A percentile compares a stretch with the other conserved stretches of the same genome.
Conservation (phyloP, 768 basidiomycete species). For the Lactarius hengduanensis region DNA sequence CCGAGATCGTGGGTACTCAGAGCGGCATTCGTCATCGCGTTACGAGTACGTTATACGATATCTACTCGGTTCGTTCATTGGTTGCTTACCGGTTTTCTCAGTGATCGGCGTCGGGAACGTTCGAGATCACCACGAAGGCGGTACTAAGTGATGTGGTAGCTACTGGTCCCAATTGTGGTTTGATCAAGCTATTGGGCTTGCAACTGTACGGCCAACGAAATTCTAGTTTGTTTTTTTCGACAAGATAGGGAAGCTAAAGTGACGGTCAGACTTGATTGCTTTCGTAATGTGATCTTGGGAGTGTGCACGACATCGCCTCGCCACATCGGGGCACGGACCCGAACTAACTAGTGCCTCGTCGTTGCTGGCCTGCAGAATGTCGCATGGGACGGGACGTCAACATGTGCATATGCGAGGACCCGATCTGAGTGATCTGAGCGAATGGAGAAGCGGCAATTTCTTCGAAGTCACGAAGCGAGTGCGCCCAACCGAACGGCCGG, state of each 20-base stretch:
- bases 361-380: conserved; percentile 10
- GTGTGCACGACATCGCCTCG: background rate
- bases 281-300: conserved; percentile 6
- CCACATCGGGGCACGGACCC: background rate
- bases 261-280: background rate
- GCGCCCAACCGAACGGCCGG: conserved; percentile 2
- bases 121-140: conserved; percentile 30
- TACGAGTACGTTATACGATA: conserved; percentile 22
- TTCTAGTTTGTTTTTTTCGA: background rate
- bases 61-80: background rate
- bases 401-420: background rate
- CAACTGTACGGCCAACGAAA: background rate
- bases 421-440: conserved; percentile 16
- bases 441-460: conserved; percentile 3
- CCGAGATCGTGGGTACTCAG: conserved; percentile 73
- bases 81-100: conserved; percentile 14
- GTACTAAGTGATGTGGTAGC: conserved; percentile 15
- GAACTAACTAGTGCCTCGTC: background rate
- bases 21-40: conserved; percentile 28
- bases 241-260: conserved; percentile 1
- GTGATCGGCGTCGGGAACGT: conserved; percentile 28
- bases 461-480: conserved; percentile 13
- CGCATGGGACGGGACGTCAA: conserved; percentile 12
- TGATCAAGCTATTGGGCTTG: background rate
- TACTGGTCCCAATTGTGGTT: background rate